These are phyloP conservation scores for Populus euphratica DNA, from an alignment of 345 rosid genomes.

Conservation along the genomic window DNA sequence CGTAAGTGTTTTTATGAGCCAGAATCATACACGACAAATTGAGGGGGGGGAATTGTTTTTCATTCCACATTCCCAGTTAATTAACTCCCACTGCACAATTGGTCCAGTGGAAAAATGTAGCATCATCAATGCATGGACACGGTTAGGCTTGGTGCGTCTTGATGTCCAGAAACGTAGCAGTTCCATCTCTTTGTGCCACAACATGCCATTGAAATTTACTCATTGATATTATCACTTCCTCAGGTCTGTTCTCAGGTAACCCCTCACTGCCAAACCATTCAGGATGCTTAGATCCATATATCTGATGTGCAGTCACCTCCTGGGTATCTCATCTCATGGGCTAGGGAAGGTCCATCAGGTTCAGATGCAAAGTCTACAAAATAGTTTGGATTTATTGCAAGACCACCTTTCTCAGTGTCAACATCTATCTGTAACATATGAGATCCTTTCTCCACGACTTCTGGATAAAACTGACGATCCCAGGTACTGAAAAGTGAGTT, in stretches of 20 bases:
- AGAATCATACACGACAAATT: neutral
- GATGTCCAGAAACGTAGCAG: neutral
- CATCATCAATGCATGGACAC: neutral
- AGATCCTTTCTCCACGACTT: conserved; percentile 69
- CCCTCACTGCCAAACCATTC: neutral
- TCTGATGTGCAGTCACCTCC: conserved; percentile 97
- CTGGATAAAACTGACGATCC: conserved; percentile 86
- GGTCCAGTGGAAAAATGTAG: neutral
- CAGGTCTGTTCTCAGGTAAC: conserved; percentile 14
- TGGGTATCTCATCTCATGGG: conserved; percentile 95
- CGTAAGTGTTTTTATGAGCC: neutral
- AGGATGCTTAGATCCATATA: conserved; percentile 57
- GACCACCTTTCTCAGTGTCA: conserved; percentile 69
- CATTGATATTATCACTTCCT: neutral
- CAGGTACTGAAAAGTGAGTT: conserved; percentile 85
- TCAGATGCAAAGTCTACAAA: conserved; percentile 80
- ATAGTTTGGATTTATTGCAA: conserved; percentile 55
- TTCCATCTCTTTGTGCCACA: neutral
- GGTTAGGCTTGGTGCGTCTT: neutral
- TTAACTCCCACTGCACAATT: neutral
- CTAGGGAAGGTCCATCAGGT: conserved; percentile 83
- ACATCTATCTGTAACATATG: conserved; percentile 88
- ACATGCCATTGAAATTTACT: neutral
- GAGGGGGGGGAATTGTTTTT: neutral
- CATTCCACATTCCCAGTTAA: neutral